Conservation (phyloP, 2,329 filamentous ascomycete genomes). For the Chaetomiaceae sp. region DNA sequence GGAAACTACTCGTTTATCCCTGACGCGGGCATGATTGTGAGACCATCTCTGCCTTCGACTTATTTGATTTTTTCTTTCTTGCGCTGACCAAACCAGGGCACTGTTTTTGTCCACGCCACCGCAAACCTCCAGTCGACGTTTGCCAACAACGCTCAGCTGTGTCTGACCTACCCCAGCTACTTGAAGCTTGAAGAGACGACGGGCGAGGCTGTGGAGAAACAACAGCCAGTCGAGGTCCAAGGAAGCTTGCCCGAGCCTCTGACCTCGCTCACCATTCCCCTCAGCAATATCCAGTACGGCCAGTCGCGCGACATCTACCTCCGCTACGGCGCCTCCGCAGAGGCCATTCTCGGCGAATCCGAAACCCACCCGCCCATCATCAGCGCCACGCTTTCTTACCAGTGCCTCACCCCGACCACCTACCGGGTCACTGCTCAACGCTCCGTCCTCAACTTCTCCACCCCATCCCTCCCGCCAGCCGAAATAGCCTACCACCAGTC, state of each 20-base stretch:
- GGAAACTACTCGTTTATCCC: conserved; percentile 60
- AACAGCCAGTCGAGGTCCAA: conserved; percentile 24
- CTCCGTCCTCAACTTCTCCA: conserved; percentile 19
- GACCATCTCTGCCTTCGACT: too few relatives aligned
- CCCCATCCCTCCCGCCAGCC: conserved; percentile 25
- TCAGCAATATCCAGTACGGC: conserved; percentile 56
- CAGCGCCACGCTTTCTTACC: conserved; percentile 33
- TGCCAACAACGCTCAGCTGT: conserved; percentile 43
- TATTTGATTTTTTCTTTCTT: neutral
- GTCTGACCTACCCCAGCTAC: conserved; percentile 35
- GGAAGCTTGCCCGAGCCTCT: conserved; percentile 10
- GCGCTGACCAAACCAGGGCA: conserved; percentile 35
- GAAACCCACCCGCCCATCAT: conserved; percentile 32
- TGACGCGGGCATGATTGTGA: conserved; percentile 55
- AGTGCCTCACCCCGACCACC: conserved; percentile 24
- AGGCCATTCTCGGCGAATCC: neutral
- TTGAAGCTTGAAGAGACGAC: conserved; percentile 38
- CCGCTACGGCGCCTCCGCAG: conserved; percentile 25
- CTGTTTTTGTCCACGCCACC: conserved; percentile 57
- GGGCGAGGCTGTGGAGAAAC: conserved; percentile 36
- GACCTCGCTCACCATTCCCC: conserved; percentile 33
- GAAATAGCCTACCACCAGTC: conserved; percentile 49
- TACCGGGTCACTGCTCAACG: conserved; percentile 9
- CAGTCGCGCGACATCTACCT: conserved; percentile 55
- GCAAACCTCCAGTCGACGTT: conserved; percentile 57